Percentiles rank a stretch among this genome's conserved stretches.
Conservation (phyloP, 2,329 filamentous ascomycete genomes). For the Pestalotiopsis sp. region DNA sequence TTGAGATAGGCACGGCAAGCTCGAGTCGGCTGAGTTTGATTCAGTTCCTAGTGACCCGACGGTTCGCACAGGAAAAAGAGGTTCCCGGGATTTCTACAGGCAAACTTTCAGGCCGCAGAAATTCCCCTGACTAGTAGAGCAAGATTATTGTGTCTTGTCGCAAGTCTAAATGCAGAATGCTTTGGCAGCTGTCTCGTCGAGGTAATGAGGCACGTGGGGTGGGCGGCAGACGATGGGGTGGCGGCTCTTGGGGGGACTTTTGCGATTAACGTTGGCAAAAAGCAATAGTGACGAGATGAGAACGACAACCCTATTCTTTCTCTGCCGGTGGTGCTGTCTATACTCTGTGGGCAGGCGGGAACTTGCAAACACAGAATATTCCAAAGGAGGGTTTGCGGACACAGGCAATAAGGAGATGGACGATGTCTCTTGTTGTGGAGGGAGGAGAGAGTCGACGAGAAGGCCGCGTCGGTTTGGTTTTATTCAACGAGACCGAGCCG, state of each 20-base stretch:
- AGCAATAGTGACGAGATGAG: slow-evolving; percentile 3
- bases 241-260: not conserved
- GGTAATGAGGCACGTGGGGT: not conserved
- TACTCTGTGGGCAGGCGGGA: not conserved
- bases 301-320: not conserved
- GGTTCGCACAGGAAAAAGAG: not conserved
- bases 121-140: not conserved
- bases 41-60: not conserved
- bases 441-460: not conserved
- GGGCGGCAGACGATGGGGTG: not conserved
- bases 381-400: not conserved
- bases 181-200: not conserved
- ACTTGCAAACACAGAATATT: not conserved
- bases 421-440: not conserved
- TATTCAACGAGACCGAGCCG: not conserved
- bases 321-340: not conserved
- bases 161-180: not conserved
- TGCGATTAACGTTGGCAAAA: not conserved
- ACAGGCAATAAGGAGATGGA: not conserved
- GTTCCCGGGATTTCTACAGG: not conserved
- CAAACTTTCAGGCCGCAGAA: not conserved
- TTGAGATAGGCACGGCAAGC: not conserved
- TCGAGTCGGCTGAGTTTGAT: not conserved
- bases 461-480: not conserved
- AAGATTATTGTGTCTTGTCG: not conserved